phyloP scores from a whole-genome alignment of 2,329 filamentous ascomycete species.

The Diplodia intermedia region DNA sequence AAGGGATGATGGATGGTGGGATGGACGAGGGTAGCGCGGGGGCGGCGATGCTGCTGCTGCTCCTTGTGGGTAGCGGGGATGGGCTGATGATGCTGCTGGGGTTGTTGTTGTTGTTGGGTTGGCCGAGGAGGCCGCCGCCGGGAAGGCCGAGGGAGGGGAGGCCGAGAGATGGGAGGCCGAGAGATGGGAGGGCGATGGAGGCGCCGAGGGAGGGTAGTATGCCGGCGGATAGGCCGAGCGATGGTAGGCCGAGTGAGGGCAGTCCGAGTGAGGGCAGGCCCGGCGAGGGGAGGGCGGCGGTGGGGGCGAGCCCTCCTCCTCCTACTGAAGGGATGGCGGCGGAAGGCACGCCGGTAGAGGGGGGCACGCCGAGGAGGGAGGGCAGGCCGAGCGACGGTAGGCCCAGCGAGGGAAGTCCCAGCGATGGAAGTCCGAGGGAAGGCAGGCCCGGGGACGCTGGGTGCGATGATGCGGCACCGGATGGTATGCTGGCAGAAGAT shows the following conservation, averaged over 20 bases:
- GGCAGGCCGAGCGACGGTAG: not conserved
- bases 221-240: not conserved
- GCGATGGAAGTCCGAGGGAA: not conserved
- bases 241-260: not conserved
- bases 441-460: no score
- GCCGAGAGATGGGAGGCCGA: not conserved
- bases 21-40: no score
- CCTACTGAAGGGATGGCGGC: no score
- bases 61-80: not conserved
- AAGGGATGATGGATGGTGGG: no score
- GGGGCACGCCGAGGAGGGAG: no score
- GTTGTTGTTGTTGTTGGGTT: not conserved
- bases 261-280: not conserved
- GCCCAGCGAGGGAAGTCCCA: not conserved
- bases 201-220: not conserved
- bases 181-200: not conserved
- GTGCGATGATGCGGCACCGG: not conserved
- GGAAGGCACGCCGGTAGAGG: no score
- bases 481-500: not conserved
- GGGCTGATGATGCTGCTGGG: not conserved
- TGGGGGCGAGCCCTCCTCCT: no score
- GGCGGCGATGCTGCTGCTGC: not conserved
- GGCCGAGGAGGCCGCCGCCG: not conserved
- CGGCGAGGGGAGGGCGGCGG: not conserved
- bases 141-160: not conserved